Percentiles rank a stretch among this genome's conserved stretches.
phyloP scores from a whole-genome alignment of 768 basidiomycete species.

The Trametes cinnabarina region DNA sequence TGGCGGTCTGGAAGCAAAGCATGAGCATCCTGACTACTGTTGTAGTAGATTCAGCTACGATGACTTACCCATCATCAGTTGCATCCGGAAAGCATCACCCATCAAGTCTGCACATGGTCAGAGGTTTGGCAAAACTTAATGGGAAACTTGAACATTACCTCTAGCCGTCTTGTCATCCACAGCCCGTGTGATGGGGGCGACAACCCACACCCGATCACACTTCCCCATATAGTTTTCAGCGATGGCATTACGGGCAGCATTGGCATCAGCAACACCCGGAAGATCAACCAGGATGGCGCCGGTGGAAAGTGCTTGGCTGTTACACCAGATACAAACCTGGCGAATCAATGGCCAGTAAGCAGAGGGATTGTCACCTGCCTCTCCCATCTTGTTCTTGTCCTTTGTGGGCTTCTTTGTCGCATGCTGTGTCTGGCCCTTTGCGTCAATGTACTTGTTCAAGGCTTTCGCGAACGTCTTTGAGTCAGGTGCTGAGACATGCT shows the following conservation, averaged over 20 bases:
- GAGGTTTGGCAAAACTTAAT: neutral
- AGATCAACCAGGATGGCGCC: slow-evolving; percentile 66
- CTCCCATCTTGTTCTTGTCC: slow-evolving; percentile 33
- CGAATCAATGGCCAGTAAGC: slow-evolving; percentile 65
- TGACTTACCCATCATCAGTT: slow-evolving; percentile 45
- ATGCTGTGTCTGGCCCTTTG: slow-evolving; percentile 58
- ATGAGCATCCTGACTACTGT: no score
- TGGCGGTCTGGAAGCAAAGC: slow-evolving; percentile 49
- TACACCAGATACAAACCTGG: slow-evolving; percentile 58
- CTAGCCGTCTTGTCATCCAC: slow-evolving; percentile 65
- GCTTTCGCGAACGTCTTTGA: slow-evolving; percentile 52
- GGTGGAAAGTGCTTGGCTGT: slow-evolving; percentile 49
- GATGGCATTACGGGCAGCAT: slow-evolving; percentile 60
- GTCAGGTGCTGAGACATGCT: slow-evolving; percentile 49
- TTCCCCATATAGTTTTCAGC: slow-evolving; percentile 69
- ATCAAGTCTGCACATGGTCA: slow-evolving; percentile 45
- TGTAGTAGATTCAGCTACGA: neutral
- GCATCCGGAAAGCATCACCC: slow-evolving; percentile 62
- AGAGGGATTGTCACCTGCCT: slow-evolving; percentile 30
- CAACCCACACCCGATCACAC: slow-evolving; percentile 60
- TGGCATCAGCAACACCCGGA: slow-evolving; percentile 65
- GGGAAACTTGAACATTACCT: slow-evolving; percentile 40
- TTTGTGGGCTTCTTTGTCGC: slow-evolving; percentile 44
- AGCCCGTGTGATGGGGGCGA: slow-evolving; percentile 63
- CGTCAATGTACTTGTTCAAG: slow-evolving; percentile 64